phyloP scores from a whole-genome alignment of 2,329 filamentous ascomycete genomes.

The Cadophora sp. region DNA sequence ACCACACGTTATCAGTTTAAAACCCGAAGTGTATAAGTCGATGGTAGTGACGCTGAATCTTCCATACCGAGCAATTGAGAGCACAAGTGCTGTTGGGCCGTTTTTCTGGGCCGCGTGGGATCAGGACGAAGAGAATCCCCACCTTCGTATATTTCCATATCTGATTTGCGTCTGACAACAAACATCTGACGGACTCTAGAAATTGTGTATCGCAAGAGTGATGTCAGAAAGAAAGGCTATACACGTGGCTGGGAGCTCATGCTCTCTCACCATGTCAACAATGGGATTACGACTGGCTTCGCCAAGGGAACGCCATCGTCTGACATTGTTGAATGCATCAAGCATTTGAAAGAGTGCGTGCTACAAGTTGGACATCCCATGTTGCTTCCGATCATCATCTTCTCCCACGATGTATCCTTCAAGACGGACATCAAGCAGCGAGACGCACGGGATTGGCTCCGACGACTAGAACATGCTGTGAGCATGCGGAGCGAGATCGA shows the following conservation, averaged over 20 bases:
- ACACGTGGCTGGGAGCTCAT: conserved; percentile 71
- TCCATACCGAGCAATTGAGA: conserved; percentile 66
- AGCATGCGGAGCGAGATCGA: conserved; percentile 57
- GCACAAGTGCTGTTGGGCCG: conserved; percentile 64
- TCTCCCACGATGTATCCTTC: conserved; percentile 63
- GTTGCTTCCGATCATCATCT: conserved; percentile 65
- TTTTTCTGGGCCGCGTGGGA: conserved; percentile 68
- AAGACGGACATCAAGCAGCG: conserved; percentile 67
- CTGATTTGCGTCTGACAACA: background rate
- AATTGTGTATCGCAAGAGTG: conserved; percentile 69
- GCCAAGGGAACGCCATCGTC: conserved; percentile 67
- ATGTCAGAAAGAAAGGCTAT: conserved; percentile 68
- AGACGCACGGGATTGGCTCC: conserved; percentile 66
- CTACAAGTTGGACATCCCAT: conserved; percentile 63
- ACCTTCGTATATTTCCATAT: conserved; percentile 56
- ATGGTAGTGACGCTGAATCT: conserved; percentile 63
- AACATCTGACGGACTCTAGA: conserved; percentile 47
- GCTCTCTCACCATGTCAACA: conserved; percentile 63
- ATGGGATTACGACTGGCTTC: conserved; percentile 64
- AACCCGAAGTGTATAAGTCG: conserved; percentile 55
- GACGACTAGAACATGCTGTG: conserved; percentile 66
- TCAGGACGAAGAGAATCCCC: conserved; percentile 61
- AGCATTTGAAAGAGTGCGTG: conserved; percentile 58
- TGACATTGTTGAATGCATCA: conserved; percentile 57
- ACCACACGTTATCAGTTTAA: conserved; percentile 60